These are phyloP conservation scores for Globisporangium barbulae DNA, from an alignment of 352 stramenopile genomes.

Conservation along the genomic window DNA sequence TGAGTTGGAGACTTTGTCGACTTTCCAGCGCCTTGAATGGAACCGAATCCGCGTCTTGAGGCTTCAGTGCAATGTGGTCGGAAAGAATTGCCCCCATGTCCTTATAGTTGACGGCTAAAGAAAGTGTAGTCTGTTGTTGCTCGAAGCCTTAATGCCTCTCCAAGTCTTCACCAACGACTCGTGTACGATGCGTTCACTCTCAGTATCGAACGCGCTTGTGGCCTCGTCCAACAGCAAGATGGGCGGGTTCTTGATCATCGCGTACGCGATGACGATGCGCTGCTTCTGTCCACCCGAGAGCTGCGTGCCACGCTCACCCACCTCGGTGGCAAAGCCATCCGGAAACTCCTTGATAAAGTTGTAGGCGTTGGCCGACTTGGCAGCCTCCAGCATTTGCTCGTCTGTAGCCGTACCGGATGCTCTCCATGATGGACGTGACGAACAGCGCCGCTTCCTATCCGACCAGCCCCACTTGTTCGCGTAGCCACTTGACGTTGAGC, in stretches of 20 bases:
- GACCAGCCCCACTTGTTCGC: conserved; percentile 85
- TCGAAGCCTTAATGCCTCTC: no score
- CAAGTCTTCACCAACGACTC: no score
- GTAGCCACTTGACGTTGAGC: conserved; percentile 67
- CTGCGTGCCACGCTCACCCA: conserved; percentile 83
- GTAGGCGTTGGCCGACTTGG: conserved; percentile 78
- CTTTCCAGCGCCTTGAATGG: background rate
- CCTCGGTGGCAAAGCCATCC: conserved; percentile 65
- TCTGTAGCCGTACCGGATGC: conserved; percentile 72
- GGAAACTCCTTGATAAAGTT: conserved; percentile 81
- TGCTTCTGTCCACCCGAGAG: conserved; percentile 91
- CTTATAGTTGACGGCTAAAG: no score
- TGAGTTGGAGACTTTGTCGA: background rate
- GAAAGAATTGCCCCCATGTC: no score
- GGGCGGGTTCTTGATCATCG: conserved; percentile 85
- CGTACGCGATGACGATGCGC: conserved; percentile 86
- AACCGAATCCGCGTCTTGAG: background rate
- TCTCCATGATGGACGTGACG: conserved; percentile 53
- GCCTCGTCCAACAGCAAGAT: conserved; percentile 57
- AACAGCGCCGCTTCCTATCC: conserved; percentile 65
- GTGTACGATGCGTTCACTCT: conserved; percentile 74
- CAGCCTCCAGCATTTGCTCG: conserved; percentile 43
- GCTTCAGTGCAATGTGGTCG: background rate
- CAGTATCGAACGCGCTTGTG: conserved; percentile 44
- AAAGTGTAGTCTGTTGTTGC: no score